These are phyloP conservation scores for Rhizophora apiculata DNA, from an alignment of 345 rosid genomes.

Conservation along the genomic window DNA sequence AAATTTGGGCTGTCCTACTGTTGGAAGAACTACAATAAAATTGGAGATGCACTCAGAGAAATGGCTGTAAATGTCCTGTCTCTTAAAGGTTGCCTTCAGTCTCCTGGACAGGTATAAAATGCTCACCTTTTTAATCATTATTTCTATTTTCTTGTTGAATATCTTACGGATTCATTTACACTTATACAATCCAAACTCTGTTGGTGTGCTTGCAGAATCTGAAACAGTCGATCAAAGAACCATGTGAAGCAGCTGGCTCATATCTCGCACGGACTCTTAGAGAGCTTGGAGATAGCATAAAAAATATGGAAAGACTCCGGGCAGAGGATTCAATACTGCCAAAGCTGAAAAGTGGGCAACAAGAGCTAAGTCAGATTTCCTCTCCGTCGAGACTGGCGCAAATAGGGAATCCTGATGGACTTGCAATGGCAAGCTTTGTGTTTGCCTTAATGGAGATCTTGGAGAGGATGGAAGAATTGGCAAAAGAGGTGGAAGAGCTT, in stretches of 20 bases:
- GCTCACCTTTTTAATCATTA: no score
- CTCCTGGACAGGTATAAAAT: slow-evolving; percentile 36
- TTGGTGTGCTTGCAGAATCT: slow-evolving; percentile 18
- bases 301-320: slow-evolving; percentile 42
- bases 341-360: slow-evolving; percentile 41
- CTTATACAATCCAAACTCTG: background rate
- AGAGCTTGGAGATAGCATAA: slow-evolving; percentile 57
- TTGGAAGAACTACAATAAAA: slow-evolving; percentile 61
- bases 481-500: slow-evolving; percentile 52
- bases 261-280: slow-evolving; percentile 43
- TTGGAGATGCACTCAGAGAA: slow-evolving; percentile 60
- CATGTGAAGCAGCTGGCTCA: slow-evolving; percentile 34
- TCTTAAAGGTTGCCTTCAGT: slow-evolving; percentile 37
- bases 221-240: slow-evolving; percentile 40
- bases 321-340: slow-evolving; percentile 26
- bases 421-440: slow-evolving; percentile 44
- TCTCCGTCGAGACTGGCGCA: slow-evolving; percentile 14
- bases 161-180: background rate
- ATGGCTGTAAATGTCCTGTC: slow-evolving; percentile 40
- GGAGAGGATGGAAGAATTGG: slow-evolving; percentile 52
- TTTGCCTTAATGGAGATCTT: slow-evolving; percentile 40
- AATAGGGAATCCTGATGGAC: slow-evolving; percentile 30
- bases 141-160: background rate
- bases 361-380: slow-evolving; percentile 31
- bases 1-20: slow-evolving; percentile 58